phyloP scores from a whole-genome alignment of 352 stramenopile genomes.

The Globisporangium uncinulatum region DNA sequence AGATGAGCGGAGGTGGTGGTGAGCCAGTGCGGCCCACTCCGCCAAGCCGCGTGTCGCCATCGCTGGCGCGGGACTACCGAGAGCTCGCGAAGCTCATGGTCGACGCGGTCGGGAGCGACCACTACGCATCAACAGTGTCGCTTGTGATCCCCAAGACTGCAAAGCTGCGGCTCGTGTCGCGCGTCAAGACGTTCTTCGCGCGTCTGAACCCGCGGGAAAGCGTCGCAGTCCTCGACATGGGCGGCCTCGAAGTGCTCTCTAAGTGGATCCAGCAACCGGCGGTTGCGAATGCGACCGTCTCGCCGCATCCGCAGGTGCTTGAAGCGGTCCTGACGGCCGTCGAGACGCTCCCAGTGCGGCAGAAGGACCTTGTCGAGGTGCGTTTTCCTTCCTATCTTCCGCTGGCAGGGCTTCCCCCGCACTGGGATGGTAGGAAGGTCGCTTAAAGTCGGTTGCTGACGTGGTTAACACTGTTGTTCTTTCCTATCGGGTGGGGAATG shows the following conservation, averaged over 20 bases:
- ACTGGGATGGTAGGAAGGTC: too few relatives aligned
- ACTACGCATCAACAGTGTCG: conserved; percentile 72
- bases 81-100: conserved; percentile 63
- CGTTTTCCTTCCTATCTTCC: not conserved
- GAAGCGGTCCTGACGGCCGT: conserved; percentile 48
- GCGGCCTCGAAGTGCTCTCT: conserved; percentile 46
- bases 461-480: too few relatives aligned
- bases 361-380: conserved; percentile 61
- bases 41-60: conserved; percentile 22
- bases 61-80: conserved; percentile 48
- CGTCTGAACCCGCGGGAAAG: conserved; percentile 52
- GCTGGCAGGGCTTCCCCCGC: too few relatives aligned
- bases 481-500: not conserved
- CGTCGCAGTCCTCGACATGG: conserved; percentile 45
- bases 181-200: conserved; percentile 68
- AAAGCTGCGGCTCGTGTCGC: conserved; percentile 61
- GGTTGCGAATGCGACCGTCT: conserved; percentile 6
- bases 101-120: conserved; percentile 58
- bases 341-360: conserved; percentile 51
- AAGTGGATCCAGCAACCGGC: conserved; percentile 42
- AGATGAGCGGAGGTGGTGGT: conserved; percentile 13
- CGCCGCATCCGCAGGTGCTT: conserved; percentile 60
- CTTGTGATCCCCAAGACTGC: conserved; percentile 73
- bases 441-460: too few relatives aligned
- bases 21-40: not conserved